Evolutionary conservation across 75 land plant species (phyloP), one percentile per base, ranked within the genome.

Genomic region (Azolla pinnata): DNA sequence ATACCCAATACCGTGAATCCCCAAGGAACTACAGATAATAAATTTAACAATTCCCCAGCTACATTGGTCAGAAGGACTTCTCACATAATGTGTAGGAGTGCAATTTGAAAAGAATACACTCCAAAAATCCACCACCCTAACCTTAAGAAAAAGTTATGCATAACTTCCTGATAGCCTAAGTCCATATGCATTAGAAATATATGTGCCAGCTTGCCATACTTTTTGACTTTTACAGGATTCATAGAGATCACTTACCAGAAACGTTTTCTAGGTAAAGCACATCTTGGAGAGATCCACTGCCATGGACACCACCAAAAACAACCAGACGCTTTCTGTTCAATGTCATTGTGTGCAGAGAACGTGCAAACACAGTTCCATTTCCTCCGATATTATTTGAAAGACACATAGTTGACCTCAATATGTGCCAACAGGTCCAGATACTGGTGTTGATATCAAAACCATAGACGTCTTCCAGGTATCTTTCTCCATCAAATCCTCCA

Each of bases 301-400:
- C 74, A 59, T 65, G 55, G 24, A 71, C 63, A 5, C 74, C 74
- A 29, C 74, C 74, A 65, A 71, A 59, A 8, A 71, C 44, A 38
- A 71, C 48, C 5, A 71, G 63, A 20, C 60, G 66, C 33, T 65
- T 66, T 18, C 4, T 33, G 16, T 45, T 47, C 20, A 29, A 59
- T 14, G 59, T 54, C 69, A 71, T 71, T 0, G 74, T 59, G 29
- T 71, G 74, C 68, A 71, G 44, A 31, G 74, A 71, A 19, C 74
- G 47, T 14, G 61, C 69, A 65, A 57, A 66, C n/a, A 42, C 17
- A 14, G 26, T 24, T 26, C 40, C 27, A 16, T 48, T 56, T 35
- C 56, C 29, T 20, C 47, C 45, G 2, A 59, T 59, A 20, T 7
- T 31, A n/a, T 31, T n/a, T 50, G 28, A 30, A 17, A 20, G 28